Evolutionary conservation across 148 eudicot species (phyloP).

Genomic region (Gaultheria prostrata): DNA sequence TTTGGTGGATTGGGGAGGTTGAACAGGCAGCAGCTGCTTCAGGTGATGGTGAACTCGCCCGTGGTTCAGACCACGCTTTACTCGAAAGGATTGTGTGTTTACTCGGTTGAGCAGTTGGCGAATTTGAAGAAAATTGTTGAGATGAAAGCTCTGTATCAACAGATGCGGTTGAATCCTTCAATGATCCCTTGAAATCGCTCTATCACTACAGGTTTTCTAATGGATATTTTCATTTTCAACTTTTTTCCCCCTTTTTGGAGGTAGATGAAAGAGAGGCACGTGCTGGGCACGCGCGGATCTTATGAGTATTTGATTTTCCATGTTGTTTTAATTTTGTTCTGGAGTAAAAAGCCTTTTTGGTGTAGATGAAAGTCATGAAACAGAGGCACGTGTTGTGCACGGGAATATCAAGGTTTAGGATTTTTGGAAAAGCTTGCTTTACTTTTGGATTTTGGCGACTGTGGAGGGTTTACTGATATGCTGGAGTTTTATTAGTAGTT

Average conservation of each 20-base stretch:
- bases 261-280: too few relatives aligned
- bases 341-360: too few relatives aligned
- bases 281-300: neutral
- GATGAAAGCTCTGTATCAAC: constrained; percentile 16
- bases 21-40: constrained; percentile 49
- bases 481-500: neutral
- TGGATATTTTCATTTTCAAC: neutral
- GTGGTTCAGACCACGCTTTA: constrained; percentile 38
- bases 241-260: neutral
- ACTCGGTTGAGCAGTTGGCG: constrained; percentile 48
- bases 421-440: neutral
- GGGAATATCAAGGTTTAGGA: neutral
- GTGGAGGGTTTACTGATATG: neutral
- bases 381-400: neutral
- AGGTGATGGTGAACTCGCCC: constrained; percentile 53
- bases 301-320: too few relatives aligned
- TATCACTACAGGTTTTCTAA: neutral
- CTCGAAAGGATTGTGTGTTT: constrained; percentile 47
- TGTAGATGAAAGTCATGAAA: neutral
- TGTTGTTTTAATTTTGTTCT: too few relatives aligned
- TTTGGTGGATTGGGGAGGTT: constrained; percentile 31
- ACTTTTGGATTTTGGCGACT: neutral
- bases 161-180: constrained; percentile 2
- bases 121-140: constrained; percentile 25
- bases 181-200: neutral